phyloP scores from a whole-genome alignment of 768 basidiomycete genomes.

The Phaeolepiota aurea region DNA sequence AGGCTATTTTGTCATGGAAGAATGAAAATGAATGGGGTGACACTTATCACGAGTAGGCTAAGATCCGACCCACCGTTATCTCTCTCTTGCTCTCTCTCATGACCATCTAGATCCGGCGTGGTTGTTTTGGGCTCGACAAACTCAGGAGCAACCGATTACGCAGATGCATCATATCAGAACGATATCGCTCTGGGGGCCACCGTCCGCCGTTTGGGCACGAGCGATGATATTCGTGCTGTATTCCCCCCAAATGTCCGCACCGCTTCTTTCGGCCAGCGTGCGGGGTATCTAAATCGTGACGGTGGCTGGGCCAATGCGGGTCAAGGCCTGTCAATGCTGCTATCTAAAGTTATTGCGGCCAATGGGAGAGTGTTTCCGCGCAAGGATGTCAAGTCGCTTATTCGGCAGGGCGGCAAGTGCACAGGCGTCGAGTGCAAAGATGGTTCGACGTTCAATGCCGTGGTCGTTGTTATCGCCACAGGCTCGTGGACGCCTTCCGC shows the following conservation, averaged over 20 bases:
- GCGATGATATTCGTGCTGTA: constrained; percentile 30
- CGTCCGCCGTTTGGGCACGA: constrained; percentile 28
- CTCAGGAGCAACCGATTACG: constrained; percentile 26
- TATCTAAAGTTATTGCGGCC: constrained; percentile 43
- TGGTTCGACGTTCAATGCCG: constrained; percentile 46
- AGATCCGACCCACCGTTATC: constrained; percentile 11
- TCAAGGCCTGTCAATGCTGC: constrained; percentile 50
- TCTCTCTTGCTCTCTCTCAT: constrained; percentile 2
- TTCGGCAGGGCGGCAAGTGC: constrained; percentile 27
- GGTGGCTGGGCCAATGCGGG: constrained; percentile 83
- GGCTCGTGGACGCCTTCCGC: constrained; percentile 84
- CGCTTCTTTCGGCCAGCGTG: constrained; percentile 23
- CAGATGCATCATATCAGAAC: constrained; percentile 50
- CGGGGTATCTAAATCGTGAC: constrained; percentile 66
- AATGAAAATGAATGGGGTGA: constrained; percentile 55
- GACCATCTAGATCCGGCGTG: constrained; percentile 54
- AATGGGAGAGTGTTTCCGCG: constrained; percentile 55
- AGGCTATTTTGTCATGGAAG: constrained; percentile 75
- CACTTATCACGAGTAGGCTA: constrained; percentile 72
- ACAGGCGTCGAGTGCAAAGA: constrained; percentile 56
- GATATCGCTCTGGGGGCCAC: constrained; percentile 50
- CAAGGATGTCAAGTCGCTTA: constrained; percentile 45
- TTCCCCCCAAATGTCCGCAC: constrained; percentile 37
- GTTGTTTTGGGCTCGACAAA: constrained; percentile 40
- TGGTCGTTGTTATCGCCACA: constrained; percentile 59